phyloP scores from a whole-genome alignment of 1,139 yeast genomes.

The Debaryomyces psychrophilus region DNA sequence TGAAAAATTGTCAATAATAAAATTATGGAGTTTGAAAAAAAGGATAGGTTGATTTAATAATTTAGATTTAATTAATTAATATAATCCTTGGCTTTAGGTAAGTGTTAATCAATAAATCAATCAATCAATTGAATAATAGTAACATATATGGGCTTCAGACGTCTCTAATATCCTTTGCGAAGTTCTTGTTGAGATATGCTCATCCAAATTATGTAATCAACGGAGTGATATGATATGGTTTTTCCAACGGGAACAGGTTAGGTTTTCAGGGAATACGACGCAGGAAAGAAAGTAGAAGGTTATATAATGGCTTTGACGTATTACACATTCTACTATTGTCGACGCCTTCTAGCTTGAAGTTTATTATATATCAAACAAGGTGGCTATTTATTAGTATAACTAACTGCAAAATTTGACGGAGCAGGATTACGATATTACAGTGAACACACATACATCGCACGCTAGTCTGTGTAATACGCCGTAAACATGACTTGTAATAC shows the following conservation, averaged over 20 bases:
- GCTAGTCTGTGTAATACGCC: too few relatives aligned
- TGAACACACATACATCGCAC: too few relatives aligned
- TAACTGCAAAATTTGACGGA: too few relatives aligned
- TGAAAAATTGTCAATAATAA: constrained; percentile 2
- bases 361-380: neutral
- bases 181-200: constrained; percentile 2
- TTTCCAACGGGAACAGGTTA: neutral
- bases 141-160: neutral
- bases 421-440: too few relatives aligned
- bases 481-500: too few relatives aligned
- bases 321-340: neutral
- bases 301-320: neutral
- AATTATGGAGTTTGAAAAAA: constrained; percentile 6
- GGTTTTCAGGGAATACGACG: neutral
- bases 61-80: neutral
- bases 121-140: constrained; percentile 2
- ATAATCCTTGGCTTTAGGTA: neutral
- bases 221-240: neutral
- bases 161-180: constrained; percentile 4
- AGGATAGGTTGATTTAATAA: constrained; percentile 4
- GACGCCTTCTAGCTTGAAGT: neutral
- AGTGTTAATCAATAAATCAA: constrained; percentile 6
- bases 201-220: constrained; percentile 3
- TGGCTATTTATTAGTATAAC: too few relatives aligned
- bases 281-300: neutral